Base-by-base conservation (phyloP, 1,139 yeast species). In the Pichia kudriavzevii region DNA sequence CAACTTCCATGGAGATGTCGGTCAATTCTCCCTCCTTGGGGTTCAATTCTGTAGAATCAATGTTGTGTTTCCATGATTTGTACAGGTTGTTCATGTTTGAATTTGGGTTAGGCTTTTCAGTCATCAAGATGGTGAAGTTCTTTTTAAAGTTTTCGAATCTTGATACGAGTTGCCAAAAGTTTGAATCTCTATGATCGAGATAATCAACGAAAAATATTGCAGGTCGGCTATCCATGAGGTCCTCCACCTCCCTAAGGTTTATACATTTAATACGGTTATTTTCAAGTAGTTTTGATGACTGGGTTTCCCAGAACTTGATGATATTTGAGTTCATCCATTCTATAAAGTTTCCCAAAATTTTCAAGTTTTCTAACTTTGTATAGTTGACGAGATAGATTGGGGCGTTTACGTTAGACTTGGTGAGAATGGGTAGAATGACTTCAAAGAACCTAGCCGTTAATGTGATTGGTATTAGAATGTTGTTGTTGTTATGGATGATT, bases 251-350 rank as follows among this genome's bases (percentile, higher is more conserved):
- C 25, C 64, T 65, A 2, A 81, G 69, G 29, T 72, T 72, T 18
- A 77, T 64, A 12, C 79, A 64, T 56, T 75, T 75, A 42, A 73
- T 73, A 51, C 75, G 64, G 21, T 79, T 62, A 40, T 82, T 78
- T 48, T 79, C 83, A 44, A 82, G 80, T 0, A 96, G 95, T 3
- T 81, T 72, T 38, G 73, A 45, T 4, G 42, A 32, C 29, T 38
- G 42, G 18, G 33, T 35, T 45, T 75, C 69, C 91, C 95, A 85
- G 35, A 79, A 81, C 47, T 81, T 79, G 22, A 84, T 72, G 28
- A 87, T 70, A 19, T 76, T 70, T 1, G 88, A 72, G 0, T 94
- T 77, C 91, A 91, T 82, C 97, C 97, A 93, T 60, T 93, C 98
- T 18, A 88, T 61, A 77, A 91, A 81, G 39, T 85, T 80, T 14